Base-by-base conservation (phyloP, 1,284 basidiomycete genomes). In the Irpex sp. region DNA sequence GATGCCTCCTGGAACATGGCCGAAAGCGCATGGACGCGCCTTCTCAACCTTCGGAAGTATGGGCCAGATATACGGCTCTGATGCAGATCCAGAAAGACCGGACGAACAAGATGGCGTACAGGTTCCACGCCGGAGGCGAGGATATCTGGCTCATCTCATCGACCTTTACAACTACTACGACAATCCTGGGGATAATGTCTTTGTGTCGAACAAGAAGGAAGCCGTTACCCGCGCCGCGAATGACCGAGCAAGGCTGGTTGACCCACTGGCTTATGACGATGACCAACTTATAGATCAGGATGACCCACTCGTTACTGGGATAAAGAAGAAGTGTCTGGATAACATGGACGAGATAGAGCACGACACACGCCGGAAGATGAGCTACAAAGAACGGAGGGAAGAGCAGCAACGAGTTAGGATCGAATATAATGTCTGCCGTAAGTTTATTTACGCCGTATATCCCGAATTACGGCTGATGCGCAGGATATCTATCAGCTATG, bases 351-450 rank as follows among this genome's bases (percentile, higher is more conserved):
- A 89, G 62, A 72, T 87, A 8, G 85, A 86, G 71, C 83, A 80
- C 63, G 82, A 59, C 82, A 61, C 77, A 76, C 57, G 74, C 87
- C 81, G 82, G 37, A 77, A 81, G 62, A 87, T 90, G 87, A 83
- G 83, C 67, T 90, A 90, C 71, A 81, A 80, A 65, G 73, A 81
- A 53, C 83, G 88, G 21, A 78, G 87, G 62, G 90, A 90, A 71
- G 82, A 87, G 67, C 78, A 82, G 11, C 81, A 82, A 70, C 81
- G 82, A 46, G 80, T 86, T 63, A 83, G 78, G 65, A 90, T 90
- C 64, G 85, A 89, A 68, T 90, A 86, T 70, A 89, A 90, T 68
- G 78, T 89, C 58, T 82, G 85, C 36, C 85, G 89, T 89, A 68
- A 71, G 81, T 76, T 50, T 61, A 60, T 60, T 39, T 51, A 54